Evolutionary conservation across 441 rosid genomes (phyloP).

Genomic region (Euphorbia celastroides): DNA sequence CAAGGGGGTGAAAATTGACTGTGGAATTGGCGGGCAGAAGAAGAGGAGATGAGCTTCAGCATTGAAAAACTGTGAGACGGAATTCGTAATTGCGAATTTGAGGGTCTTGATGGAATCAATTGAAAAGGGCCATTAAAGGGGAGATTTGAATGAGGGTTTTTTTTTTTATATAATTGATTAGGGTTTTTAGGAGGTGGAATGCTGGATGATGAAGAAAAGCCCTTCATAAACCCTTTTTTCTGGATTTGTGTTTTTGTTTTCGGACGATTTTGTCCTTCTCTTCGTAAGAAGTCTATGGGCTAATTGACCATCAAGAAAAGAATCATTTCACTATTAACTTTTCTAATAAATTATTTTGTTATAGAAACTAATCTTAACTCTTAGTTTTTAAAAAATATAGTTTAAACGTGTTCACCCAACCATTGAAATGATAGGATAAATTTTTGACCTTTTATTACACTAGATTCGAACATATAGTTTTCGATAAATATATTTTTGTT

Average conservation of each 20-base stretch:
- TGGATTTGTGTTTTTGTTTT: background rate
- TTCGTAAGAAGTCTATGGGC: background rate
- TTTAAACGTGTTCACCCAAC: too few species aligned
- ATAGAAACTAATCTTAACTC: too few species aligned
- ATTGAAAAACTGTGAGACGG: conserved; percentile 27
- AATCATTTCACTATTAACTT: too few species aligned
- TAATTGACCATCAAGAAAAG: too few species aligned
- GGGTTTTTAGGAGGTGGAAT: conserved; percentile 1
- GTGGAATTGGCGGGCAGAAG: conserved; percentile 45
- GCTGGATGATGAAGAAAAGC: conserved; percentile 39
- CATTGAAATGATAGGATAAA: too few species aligned
- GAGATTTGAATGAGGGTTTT: conserved; percentile 16
- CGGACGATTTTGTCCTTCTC: conserved; percentile 21
- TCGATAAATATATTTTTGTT: too few species aligned
- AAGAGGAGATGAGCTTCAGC: conserved; percentile 74
- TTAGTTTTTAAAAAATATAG: too few species aligned
- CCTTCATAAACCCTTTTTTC: conserved; percentile 75
- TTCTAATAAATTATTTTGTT: too few species aligned
- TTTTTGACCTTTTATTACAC: too few species aligned
- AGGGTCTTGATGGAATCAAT: conserved; percentile 15
- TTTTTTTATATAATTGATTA: too few species aligned
- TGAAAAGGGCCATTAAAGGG: conserved; percentile 9
- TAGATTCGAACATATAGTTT: too few species aligned
- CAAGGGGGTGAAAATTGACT: conserved; percentile 32
- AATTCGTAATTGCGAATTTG: conserved; percentile 16